Evolutionary conservation across 768 basidiomycete genomes (phyloP), one percentile per base, ranked within the genome.

Genomic region (Cubamyces sp.): DNA sequence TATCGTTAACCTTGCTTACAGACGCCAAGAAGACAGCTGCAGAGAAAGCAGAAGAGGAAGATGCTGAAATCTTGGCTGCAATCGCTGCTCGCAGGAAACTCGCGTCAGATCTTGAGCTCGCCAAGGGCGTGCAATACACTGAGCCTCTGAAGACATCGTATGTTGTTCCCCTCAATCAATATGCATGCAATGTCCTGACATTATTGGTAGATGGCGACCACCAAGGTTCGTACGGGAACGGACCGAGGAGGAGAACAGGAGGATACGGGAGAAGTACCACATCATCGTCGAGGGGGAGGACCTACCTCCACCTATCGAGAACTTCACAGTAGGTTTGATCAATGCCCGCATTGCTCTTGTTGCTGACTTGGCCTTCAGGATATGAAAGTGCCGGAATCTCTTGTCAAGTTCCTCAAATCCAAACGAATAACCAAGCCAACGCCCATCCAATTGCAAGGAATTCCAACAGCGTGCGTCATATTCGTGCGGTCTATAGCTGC

Each of bases 401-500:
- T 98, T 46, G 77, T 98, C 9, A 84, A 91, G 60, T 90, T 89
- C 74, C 82, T 99, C 50, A 90, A 87, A 74, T 82, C 85, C 34
- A 94, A 95, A 60, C 88, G 91, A 49, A 99, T 99, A 70, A 80
- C 81, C 2, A 80, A 79, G 40, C 97, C 97, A 0, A 95, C 97
- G 2, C 97, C 97, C 1, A 99, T 99, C 69, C 97, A 99, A 73
- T 79, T 98, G 18, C 97, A 98, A 76, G 97, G 97, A 23, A 89
- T 99, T 60, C 96, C 97, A 2, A 91, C 92, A 54, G 97, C 94
- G 92, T 95, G 9, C 9, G 34, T 34, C 34, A 77, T 68, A 92
- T 70, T 18, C 46, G 16, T 28, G 70, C 37, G 49, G 16, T 16
- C 14, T 49, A 39, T 53, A 21, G 58, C 48, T 19, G 18, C 41